phyloP scores from a whole-genome alignment of 106 monocot genomes.

The Apostasia shenzhenica region DNA sequence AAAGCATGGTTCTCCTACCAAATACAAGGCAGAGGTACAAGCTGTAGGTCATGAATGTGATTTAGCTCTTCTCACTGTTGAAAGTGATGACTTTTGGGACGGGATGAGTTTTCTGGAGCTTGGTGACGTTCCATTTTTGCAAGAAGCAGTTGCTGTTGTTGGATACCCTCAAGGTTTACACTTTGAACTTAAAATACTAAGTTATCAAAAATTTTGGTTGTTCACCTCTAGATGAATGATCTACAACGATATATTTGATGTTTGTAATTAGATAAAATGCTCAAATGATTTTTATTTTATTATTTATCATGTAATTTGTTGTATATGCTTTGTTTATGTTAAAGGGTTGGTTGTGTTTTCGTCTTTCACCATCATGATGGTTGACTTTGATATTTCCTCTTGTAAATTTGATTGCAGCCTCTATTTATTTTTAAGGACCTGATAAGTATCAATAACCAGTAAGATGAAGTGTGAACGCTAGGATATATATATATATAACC shows the following conservation, averaged over 20 bases:
- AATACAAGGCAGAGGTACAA: conserved; percentile 88
- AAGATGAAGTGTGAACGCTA: too few relatives aligned
- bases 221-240: too few relatives aligned
- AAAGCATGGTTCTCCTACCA: conserved; percentile 96
- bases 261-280: neutral
- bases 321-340: too few relatives aligned
- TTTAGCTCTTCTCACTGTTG: conserved; percentile 84
- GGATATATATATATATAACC: too few relatives aligned
- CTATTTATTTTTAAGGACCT: too few relatives aligned
- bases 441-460: too few relatives aligned
- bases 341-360: too few relatives aligned
- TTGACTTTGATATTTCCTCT: too few relatives aligned
- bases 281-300: too few relatives aligned
- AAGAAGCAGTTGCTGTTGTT: conserved; percentile 98
- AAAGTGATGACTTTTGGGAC: conserved; percentile 96
- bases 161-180: conserved; percentile 94
- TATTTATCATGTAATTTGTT: too few relatives aligned
- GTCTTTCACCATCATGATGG: too few relatives aligned
- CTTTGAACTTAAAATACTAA: neutral
- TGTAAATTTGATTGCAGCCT: too few relatives aligned
- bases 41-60: conserved; percentile 99
- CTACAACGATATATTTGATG: neutral
- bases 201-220: neutral
- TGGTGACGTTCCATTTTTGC: conserved; percentile 94
- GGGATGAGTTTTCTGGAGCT: conserved; percentile 85